Base-by-base conservation (phyloP, 2,329 filamentous ascomycete species). In the Pyricularia pennisetigena region DNA sequence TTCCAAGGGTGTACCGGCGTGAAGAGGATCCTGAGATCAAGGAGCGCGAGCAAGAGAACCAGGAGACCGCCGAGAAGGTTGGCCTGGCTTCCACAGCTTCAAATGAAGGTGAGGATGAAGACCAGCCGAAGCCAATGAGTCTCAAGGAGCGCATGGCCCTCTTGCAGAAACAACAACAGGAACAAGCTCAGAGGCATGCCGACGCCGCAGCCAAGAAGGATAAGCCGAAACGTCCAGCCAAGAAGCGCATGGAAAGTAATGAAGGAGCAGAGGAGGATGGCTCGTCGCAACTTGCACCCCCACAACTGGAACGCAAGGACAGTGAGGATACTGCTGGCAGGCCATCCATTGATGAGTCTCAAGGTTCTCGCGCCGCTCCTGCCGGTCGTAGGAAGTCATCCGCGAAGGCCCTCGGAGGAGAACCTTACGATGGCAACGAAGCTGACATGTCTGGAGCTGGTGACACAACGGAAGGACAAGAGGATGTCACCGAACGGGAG, bases 131-230 rank as follows among this genome's bases (percentile, higher is more conserved):
- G 79, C 93, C 94, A 28, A 91, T 93, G 68, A 97, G 92, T 72
- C 78, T 99, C 70, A 99, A 98, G 79, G 95, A 99, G 77, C 87
- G 95, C 70, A 97, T 99, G 79, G 95, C 95, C 30, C 82, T 97
- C 67, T 82, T 99, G 20, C 95, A 99, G 77, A 94, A 92, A 76
- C 93, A 98, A 77, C 95, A 99, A 78, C 82, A 92, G 76, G 95
- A 98, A 75, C 92, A 95, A 76, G 92, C 94, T 5, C 85, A 90
- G 71, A 85, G 94, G 67, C 91, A 94, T 78, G 91, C 91, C 8
- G 92, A 95, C 54, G 87, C 90, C 20, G 84, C 84, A 24, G 83
- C 89, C 68, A 96, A 91, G 81, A 94, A 96, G 77, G 93, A 96
- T 74, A 97, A 97, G 79, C 89, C 92, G 12, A 96, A 94, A 80